Conservation (phyloP, 2,329 filamentous ascomycete species). For the Huntiella decipiens region DNA sequence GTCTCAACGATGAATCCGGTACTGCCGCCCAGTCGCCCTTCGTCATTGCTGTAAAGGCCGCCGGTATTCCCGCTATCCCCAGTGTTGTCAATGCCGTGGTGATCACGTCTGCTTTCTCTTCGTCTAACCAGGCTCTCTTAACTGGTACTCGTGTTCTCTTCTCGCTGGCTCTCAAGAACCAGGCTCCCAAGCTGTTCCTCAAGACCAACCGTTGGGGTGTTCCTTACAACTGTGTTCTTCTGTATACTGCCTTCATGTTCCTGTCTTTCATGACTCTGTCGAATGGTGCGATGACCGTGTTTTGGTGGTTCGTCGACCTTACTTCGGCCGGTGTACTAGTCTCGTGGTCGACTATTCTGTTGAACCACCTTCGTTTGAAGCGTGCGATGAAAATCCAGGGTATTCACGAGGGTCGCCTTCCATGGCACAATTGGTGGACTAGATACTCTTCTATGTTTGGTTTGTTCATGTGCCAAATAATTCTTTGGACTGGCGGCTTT, state of each 20-base stretch:
- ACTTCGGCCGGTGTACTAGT: constrained; percentile 33
- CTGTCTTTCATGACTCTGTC: constrained; percentile 30
- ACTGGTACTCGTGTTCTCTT: constrained; percentile 33
- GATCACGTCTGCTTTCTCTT: constrained; percentile 35
- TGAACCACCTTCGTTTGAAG: constrained; percentile 37
- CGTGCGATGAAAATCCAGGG: constrained; percentile 35
- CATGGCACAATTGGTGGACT: constrained; percentile 46
- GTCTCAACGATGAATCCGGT: constrained; percentile 19
- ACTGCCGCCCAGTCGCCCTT: constrained; percentile 38
- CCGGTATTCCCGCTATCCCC: constrained; percentile 47
- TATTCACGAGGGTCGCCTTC: constrained; percentile 29
- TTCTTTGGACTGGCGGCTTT: constrained; percentile 54
- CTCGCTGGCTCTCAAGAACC: constrained; percentile 23
- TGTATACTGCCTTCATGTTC: constrained; percentile 39
- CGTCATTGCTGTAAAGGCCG: constrained; percentile 51
- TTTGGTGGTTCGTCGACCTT: constrained; percentile 39
- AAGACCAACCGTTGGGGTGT: constrained; percentile 19
- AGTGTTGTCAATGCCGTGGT: constrained; percentile 62
- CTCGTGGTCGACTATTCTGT: constrained; percentile 22
- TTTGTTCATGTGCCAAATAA: constrained; percentile 40
- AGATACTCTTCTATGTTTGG: constrained; percentile 39
- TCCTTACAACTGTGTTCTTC: constrained; percentile 22
- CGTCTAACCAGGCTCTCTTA: constrained; percentile 45
- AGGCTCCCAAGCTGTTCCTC: constrained; percentile 24
- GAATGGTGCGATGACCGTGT: constrained; percentile 35